Evolutionary conservation across 257 asterid species (phyloP).

Genomic region (Nyctanthes arbortristis): DNA sequence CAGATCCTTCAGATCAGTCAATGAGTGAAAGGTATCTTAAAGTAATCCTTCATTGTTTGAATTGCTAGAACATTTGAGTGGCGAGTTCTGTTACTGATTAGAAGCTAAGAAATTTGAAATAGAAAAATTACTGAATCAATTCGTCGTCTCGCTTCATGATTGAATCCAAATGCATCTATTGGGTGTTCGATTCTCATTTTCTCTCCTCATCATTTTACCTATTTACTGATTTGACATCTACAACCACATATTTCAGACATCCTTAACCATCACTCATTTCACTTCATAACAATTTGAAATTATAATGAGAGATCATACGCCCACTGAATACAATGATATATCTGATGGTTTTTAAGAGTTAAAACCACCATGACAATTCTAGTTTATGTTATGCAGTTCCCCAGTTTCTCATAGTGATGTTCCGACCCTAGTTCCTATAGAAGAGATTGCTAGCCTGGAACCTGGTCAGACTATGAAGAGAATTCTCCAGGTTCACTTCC

Average conservation of each 20-base stretch:
- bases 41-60: conserved; percentile 19
- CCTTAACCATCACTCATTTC: too few species aligned
- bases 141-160: not conserved
- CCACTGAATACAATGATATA: too few species aligned
- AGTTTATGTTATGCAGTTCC: conserved; percentile 44
- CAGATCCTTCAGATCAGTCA: conserved; percentile 59
- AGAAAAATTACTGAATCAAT: not conserved
- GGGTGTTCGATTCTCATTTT: too few species aligned
- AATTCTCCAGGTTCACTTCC: conserved; percentile 75
- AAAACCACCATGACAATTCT: conserved; percentile 16
- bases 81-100: not conserved
- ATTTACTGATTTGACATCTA: too few species aligned
- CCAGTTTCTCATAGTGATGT: conserved; percentile 45
- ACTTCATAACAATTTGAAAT: too few species aligned
- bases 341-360: conserved; percentile 21
- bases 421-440: conserved; percentile 64
- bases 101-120: not conserved
- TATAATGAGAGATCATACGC: too few species aligned
- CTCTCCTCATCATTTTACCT: too few species aligned
- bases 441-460: conserved; percentile 60
- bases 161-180: not conserved
- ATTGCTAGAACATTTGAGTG: not conserved
- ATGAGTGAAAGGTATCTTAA: conserved; percentile 51
- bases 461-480: conserved; percentile 62
- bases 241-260: too few species aligned